Evolutionary conservation across 352 stramenopile species (phyloP), one percentile per base, ranked within the genome.

Genomic region (Globisporangium nodosum): DNA sequence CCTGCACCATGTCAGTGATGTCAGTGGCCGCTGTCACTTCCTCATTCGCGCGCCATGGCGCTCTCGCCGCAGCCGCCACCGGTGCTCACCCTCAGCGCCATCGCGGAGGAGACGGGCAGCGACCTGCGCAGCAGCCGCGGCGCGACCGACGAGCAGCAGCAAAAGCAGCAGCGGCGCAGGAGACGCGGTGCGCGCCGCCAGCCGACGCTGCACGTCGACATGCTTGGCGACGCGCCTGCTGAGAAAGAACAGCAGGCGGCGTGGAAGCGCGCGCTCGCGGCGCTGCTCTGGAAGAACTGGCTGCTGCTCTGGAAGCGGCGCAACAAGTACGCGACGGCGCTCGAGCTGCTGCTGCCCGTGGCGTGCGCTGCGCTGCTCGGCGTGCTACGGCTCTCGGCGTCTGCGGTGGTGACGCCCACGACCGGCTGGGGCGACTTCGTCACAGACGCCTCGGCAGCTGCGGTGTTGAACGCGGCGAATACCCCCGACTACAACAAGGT

Each of bases 281-380:
- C 40, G 40, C 45, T 58, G 45, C 53, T 58, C 40, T 58, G 40
- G 40, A 58, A 58, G 53, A 58, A 58, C 27, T 58, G 53, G 53
- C 40, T 52, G 39, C 18, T 58, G 53, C 53, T 58, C 53, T 58
- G 40, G 40, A 21, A 39, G 39, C 53, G 53, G 3, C 48, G 42
- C 20, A 58, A 50, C 31, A 30, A 16, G 21, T 58, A 27, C 45
- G 40, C 53, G 0, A 58, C 53, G 18, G 53, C 40, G 40, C 30
- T 58, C 30, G 53, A 58, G 45, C 20, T 58, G 20, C 40, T 58
- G 30, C 27, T 58, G 40, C 53, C 53, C 0, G 53, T 58, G 53
- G 16, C 20, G 8, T 58, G 53, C 42, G 42, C 48, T 16, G 11
- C n/a, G 13, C 18, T 51, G 8, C 30, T 58, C 24, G 43, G 53